Evolutionary conservation across 179 eudicot species (phyloP).

Genomic region (Patellifolia procumbens): DNA sequence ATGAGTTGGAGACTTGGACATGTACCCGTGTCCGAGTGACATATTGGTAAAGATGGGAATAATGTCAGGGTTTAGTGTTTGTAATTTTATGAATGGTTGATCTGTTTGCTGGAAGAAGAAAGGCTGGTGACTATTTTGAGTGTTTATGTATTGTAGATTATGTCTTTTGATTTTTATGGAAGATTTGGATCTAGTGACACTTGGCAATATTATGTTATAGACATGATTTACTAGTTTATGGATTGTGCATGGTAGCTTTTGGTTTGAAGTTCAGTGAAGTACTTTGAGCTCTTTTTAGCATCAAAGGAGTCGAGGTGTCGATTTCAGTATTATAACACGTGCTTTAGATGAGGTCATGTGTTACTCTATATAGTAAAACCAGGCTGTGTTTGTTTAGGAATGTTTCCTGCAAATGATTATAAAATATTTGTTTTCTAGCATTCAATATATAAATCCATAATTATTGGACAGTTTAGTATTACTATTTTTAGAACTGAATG

Average conservation of each 20-base stretch:
- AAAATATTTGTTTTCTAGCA: neutral
- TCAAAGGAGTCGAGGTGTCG: conserved; percentile 21
- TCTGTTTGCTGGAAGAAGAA: neutral
- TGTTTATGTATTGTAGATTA: neutral
- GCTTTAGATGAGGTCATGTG: conserved; percentile 19
- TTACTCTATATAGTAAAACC: conserved; percentile 2
- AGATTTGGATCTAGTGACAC: conserved; percentile 10
- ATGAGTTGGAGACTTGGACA: no score
- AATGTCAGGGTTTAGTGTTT: conserved; percentile 8
- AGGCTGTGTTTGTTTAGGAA: conserved; percentile 3
- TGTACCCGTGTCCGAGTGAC: no score
- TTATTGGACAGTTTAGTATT: neutral
- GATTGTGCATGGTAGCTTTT: conserved; percentile 8
- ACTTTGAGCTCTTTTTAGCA: neutral
- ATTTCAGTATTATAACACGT: conserved; percentile 11
- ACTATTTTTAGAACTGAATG: conserved; percentile 16
- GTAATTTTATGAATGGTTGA: conserved; percentile 8
- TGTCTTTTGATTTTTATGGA: conserved; percentile 9
- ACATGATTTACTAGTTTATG: neutral
- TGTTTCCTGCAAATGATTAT: conserved; percentile 7
- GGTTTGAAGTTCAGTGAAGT: neutral
- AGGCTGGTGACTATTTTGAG: neutral
- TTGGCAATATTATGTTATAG: conserved; percentile 22
- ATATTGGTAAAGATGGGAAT: no score
- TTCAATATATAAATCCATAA: neutral